Evolutionary conservation across 1,284 basidiomycete genomes (phyloP), one percentile per base, ranked within the genome.

Genomic region (Rhodotorula glutinis): DNA sequence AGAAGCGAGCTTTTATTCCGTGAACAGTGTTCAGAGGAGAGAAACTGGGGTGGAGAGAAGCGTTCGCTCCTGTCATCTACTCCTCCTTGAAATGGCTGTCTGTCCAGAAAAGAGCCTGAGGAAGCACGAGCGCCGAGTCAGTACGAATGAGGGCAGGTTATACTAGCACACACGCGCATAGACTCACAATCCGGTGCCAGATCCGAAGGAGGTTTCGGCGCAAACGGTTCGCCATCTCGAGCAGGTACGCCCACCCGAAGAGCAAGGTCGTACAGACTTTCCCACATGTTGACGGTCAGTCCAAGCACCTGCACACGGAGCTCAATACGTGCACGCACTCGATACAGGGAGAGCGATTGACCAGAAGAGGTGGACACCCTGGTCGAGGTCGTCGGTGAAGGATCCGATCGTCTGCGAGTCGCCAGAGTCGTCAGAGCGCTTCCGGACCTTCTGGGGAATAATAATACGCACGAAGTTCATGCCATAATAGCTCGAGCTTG

Each of bases 261-360:
- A 84, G 60, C 5, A 84, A 80, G 25, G 86, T 77, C 47, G 88
- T 80, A 44, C 84, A 76, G 29, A 77, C 77, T 84, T 87, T 27
- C 19, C 10, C 9, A 27, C 2, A 27, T 19, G 43, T n/a, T n/a
- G n/a, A n/a, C n/a, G 19, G 43, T 21, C n/a, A n/a, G n/a, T 49
- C 25, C n/a, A n/a, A n/a, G n/a, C n/a, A n/a, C n/a, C n/a, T n/a
- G n/a, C n/a, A n/a, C n/a, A n/a, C n/a, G n/a, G n/a, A n/a, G n/a
- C n/a, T n/a, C n/a, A n/a, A n/a, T n/a, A n/a, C n/a, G 25, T 9
- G 25, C 13, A 38, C 56, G 33, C 10, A 51, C 57, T 13, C 17
- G 46, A 86, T 17, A 87, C 79, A 0, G 86, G 87, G 7, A 86
- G 70, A 0, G 85, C 84, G 66, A 88, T 84, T 69, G 81, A 77